Evolutionary conservation across 352 stramenopile genomes (phyloP), one percentile per base, ranked within the genome.

Genomic region (Phytophthora palmivora): DNA sequence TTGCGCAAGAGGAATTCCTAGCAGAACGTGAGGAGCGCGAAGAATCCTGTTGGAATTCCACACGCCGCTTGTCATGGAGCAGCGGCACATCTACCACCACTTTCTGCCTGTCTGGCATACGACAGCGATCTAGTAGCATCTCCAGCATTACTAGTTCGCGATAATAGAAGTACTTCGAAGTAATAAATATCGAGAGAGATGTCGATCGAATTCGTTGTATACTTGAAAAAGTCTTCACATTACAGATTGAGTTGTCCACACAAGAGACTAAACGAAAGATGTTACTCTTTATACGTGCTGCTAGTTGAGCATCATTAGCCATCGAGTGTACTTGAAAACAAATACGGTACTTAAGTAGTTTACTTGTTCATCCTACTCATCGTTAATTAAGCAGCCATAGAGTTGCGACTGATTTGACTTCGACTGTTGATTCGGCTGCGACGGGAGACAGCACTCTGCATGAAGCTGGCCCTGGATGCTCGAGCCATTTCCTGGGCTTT

Each of bases 1-100:
- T 66, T 34, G 65, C 58, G 24, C 58, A 47, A 0, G 65, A 74
- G 21, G 59, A 70, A 43, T 58, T 70, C 14, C 34, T 65, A n/a
- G 50, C 43, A 41, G 59, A 67, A 19, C 47, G 37, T 6, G 39
- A 39, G 5, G 33, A 50, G 18, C 32, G 54, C 39, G 48, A 60
- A 0, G 15, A 28, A n/a, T 36, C 32, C 10, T 47, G 48, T 4
- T 60, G 48, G 48, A 42, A 43, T 34, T 42, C 34, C 10, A 38
- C 48, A 18, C 48, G 41, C 16, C 12, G 33, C 4, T 47, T 54
- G 22, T 59, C 32, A 10, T 66, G 58, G 58, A 52, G 24, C 16
- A 60, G 48, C 36, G 26, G 16, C 18, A 34, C 22, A 21, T 45
- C 58, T 18, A 30, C 43, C 15, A 43, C 45, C n/a, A 60, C 58